A percentile compares a stretch with the other conserved stretches of the same genome.
phyloP scores from a whole-genome alignment of 2,329 filamentous ascomycete species.

The Bipolaris bicolor region DNA sequence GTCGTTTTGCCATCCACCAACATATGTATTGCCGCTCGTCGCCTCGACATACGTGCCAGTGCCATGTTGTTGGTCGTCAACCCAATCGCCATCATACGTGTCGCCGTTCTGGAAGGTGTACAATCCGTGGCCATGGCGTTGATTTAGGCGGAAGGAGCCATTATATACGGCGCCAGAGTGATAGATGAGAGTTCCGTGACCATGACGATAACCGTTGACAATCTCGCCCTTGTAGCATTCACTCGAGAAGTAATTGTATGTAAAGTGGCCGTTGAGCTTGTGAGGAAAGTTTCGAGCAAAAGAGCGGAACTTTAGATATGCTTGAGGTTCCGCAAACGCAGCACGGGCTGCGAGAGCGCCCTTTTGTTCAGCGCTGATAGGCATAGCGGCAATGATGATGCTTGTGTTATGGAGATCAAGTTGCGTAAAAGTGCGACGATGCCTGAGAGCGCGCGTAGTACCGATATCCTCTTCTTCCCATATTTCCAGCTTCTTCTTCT shows the following conservation, averaged over 20 bases:
- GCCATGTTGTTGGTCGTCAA: constrained; percentile 68
- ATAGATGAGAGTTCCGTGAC: constrained; percentile 61
- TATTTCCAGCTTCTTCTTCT: constrained; percentile 54
- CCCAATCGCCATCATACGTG: constrained; percentile 63
- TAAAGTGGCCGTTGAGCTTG: constrained; percentile 54
- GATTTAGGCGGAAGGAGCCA: constrained; percentile 60
- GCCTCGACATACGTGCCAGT: constrained; percentile 63
- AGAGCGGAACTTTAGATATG: constrained; percentile 54
- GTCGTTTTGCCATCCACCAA: constrained; percentile 65
- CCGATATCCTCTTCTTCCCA: constrained; percentile 56
- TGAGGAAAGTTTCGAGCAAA: constrained; percentile 53
- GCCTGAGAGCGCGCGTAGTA: constrained; percentile 36
- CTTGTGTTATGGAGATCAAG: constrained; percentile 41
- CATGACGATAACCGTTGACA: constrained; percentile 58
- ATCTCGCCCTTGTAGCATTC: constrained; percentile 63
- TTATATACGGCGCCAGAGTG: constrained; percentile 62
- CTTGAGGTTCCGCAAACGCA: constrained; percentile 41
- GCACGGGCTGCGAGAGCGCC: constrained; percentile 41
- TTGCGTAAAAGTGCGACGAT: constrained; percentile 42
- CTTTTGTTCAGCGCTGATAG: constrained; percentile 37
- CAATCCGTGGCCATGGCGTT: constrained; percentile 62
- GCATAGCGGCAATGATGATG: constrained; percentile 42
- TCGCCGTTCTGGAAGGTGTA: constrained; percentile 70
- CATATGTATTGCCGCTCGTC: constrained; percentile 65
- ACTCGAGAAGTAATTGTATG: constrained; percentile 60